Evolutionary conservation across 2,329 filamentous ascomycete species (phyloP).

Genomic region (Coniella vitis): DNA sequence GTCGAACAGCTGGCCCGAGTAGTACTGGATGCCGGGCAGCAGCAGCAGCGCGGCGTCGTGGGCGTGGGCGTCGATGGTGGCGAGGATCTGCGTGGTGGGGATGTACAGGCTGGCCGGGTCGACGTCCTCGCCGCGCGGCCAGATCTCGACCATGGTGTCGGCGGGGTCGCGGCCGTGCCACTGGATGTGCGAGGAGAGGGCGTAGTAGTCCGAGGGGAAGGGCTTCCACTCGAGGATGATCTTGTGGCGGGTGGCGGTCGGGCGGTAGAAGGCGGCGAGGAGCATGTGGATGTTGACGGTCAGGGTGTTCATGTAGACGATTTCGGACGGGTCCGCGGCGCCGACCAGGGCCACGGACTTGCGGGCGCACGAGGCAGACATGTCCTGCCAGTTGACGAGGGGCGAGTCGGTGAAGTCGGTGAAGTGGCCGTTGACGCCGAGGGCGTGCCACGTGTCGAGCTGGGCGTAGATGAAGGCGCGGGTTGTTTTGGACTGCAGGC

Average conservation of each 20-base stretch:
- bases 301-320: conserved; percentile 83
- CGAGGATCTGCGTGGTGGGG: conserved; percentile 63
- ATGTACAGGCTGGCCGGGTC: conserved; percentile 42
- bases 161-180: conserved; percentile 62
- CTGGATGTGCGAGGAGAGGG: conserved; percentile 71
- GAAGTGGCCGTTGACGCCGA: conserved; percentile 83
- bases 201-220: conserved; percentile 85
- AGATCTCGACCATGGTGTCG: conserved; percentile 54
- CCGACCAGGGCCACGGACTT: conserved; percentile 70
- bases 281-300: conserved; percentile 76
- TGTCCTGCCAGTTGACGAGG: conserved; percentile 67
- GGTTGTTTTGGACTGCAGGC: conserved; percentile 69
- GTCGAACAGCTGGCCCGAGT: conserved; percentile 83
- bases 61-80: conserved; percentile 68
- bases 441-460: conserved; percentile 74
- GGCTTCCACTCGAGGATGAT: conserved; percentile 86
- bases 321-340: conserved; percentile 57
- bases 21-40: conserved; percentile 85
- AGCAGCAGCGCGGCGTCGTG: conserved; percentile 67
- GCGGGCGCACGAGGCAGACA: conserved; percentile 66
- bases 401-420: conserved; percentile 59
- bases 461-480: conserved; percentile 62
- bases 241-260: conserved; percentile 59
- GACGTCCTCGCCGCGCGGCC: conserved; percentile 15
- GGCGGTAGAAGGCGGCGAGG: conserved; percentile 78